Percentiles rank a stretch among this genome's conserved stretches.
Conservation (phyloP, 73 alveolate species). For the Paramecium bursaria region DNA sequence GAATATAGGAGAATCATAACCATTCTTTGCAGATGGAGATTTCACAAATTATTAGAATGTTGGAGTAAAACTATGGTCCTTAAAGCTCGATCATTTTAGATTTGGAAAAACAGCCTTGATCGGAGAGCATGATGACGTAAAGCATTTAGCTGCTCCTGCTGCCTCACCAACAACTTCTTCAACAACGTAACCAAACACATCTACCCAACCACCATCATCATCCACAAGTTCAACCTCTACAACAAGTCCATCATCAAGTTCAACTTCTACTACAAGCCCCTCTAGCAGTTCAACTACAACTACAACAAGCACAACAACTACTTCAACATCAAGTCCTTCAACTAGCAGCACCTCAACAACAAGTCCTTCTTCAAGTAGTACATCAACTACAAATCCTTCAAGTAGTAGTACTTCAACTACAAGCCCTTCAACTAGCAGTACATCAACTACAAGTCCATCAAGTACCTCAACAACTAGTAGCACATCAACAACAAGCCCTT, state of each 20-base stretch:
- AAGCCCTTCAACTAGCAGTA: background rate
- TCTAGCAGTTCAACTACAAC: no score
- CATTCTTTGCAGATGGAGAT: background rate
- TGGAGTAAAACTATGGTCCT: background rate
- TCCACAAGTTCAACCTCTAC: no score
- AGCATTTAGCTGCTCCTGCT: no score
- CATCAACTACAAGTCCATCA: conserved; percentile 32
- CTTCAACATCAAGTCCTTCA: no score
- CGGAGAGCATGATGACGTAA: no score
- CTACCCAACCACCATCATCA: no score
- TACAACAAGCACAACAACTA: no score
- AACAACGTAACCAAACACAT: no score
- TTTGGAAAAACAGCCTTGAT: background rate
- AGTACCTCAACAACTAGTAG: background rate
- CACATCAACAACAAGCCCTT: background rate
- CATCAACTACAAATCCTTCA: background rate
- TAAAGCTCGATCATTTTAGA: background rate
- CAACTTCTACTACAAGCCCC: no score
- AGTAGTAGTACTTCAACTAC: background rate
- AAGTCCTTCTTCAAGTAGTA: background rate
- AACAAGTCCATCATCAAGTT: no score
- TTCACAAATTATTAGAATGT: background rate
- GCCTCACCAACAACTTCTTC: no score
- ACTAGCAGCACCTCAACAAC: no score
- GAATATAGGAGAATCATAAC: background rate